Base-by-base conservation (phyloP, 805 yeast genomes). In the Zygosaccharomyces bisporus region DNA sequence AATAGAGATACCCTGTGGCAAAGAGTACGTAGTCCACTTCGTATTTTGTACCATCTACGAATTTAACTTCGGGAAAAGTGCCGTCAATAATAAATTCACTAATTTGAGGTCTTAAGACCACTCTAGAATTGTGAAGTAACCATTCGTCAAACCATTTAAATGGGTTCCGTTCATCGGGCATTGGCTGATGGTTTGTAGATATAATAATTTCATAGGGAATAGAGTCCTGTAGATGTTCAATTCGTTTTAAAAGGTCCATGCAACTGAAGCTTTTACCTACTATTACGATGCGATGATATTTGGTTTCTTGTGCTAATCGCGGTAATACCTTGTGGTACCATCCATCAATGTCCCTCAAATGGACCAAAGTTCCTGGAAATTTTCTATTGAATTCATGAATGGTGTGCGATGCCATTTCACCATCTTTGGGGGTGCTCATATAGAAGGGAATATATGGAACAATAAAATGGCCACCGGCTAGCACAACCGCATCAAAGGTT, bases 161-260 rank as follows among this genome's bases (percentile, higher is more conserved):
- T 53, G 47, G 58, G 49, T 41, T 64, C 3, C 64, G 63, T 23
- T 74, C 81, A 7, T 51, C 53, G 1, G 52, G 53, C 39, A 35
- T 37, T 4, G 53, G 52, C 2, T 49, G 45, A 86, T 90, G 82
- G 52, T 80, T 82, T 37, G 95, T 70, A 34, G 85, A 77, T 51
- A 86, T 66, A 50, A 83, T 81, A 47, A 84, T 72, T 36, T 53
- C 53, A 13, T 49, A 29, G 7, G 30, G 24, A 16, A 29, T 46
- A 50, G 43, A 62, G 39, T 42, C 57, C 48, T 45, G 53, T 39
- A 46, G 53, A 41, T 64, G 64, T 9, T 60, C 44, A 1, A 72
- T 52, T 44, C 72, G 71, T 52, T 72, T 76, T 24, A 72, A 49
- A 2, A 74, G 54, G 48, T 70, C 72, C 43, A 65, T 64, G 8